Evolutionary conservation across 192 early-diverging fungal genomes (phyloP), one percentile per base, ranked within the genome.

Genomic region (Coemansia sp.): DNA sequence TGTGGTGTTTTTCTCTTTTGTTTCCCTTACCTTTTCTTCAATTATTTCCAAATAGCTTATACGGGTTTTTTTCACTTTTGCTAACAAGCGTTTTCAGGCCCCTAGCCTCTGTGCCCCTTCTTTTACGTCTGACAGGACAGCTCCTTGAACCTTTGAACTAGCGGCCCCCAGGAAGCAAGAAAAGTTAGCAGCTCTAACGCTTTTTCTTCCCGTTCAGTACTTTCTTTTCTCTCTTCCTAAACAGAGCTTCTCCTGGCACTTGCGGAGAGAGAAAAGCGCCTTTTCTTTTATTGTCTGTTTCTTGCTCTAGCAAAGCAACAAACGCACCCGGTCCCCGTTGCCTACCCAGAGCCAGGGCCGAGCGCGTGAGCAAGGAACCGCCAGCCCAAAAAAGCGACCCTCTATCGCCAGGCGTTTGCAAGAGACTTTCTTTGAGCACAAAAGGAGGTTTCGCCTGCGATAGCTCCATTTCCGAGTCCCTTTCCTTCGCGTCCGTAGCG

Each of bases 21-120:
- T 56, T 72, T 62, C 22, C 25, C 9, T 55, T 28, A 35, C 39
- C 48, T 19, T 36, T 58, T 50, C 28, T 52, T 39, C 14, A 27
- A 22, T 53, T 55, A 35, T 25, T 23, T 51, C 8, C 22, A 4
- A 51, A 18, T 48, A 42, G 39, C 13, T 42, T 4, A n/a, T 35
- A 28, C 54, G 47, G n/a, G n/a, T 35, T 35, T 48, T 64, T 71
- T 70, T 55, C n/a, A n/a, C n/a, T 30, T 35, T 14, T 8, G 54
- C n/a, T 32, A 29, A 35, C 54, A 6, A 55, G 6, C 3, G 13
- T 42, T 42, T 16, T 42, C 39, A 3, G 39, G 39, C 39, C 13
- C 39, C 39, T 18, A 42, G 39, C 39, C 39, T 18, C 3, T 42
- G 39, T 6, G 39, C 39, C 8, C 39, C 16, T 51, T 51, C 16